Evolutionary conservation across 2,329 filamentous ascomycete genomes (phyloP).

Genomic region (Alternaria incomplexa): DNA sequence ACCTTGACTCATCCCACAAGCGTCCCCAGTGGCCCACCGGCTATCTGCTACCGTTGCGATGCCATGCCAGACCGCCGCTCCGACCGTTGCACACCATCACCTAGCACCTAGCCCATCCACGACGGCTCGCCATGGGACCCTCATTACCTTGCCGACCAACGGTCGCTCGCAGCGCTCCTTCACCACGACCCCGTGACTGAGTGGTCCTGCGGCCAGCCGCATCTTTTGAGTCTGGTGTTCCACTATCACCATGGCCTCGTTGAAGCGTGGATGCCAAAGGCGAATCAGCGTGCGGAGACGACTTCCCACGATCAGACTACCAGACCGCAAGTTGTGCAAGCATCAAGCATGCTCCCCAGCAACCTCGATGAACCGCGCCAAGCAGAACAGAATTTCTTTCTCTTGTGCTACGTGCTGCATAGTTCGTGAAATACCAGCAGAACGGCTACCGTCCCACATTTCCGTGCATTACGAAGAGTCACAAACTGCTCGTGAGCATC

Average conservation of each 20-base stretch:
- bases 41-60: constrained; percentile 6
- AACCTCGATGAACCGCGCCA: constrained; percentile 28
- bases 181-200: constrained; percentile 44
- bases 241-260: constrained; percentile 28
- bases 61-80: constrained; percentile 35
- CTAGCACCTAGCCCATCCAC: constrained; percentile 16
- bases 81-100: constrained; percentile 22
- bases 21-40: constrained; percentile 6
- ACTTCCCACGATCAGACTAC: constrained; percentile 26
- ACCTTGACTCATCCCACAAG: constrained; percentile 27
- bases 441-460: constrained; percentile 24
- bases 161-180: constrained; percentile 27
- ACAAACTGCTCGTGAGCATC: constrained; percentile 26
- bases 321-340: constrained; percentile 32
- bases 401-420: constrained; percentile 2
- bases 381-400: constrained; percentile 16
- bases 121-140: constrained; percentile 24
- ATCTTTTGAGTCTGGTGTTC: constrained; percentile 30
- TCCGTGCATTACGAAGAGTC: constrained; percentile 11
- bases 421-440: constrained; percentile 16
- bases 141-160: constrained; percentile 40
- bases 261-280: constrained; percentile 21
- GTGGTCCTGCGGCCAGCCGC: constrained; percentile 34
- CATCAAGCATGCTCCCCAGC: constrained; percentile 35
- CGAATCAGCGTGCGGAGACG: constrained; percentile 42